Evolutionary conservation across 257 asterid genomes (phyloP).

Genomic region (Gentiana macrophylla): DNA sequence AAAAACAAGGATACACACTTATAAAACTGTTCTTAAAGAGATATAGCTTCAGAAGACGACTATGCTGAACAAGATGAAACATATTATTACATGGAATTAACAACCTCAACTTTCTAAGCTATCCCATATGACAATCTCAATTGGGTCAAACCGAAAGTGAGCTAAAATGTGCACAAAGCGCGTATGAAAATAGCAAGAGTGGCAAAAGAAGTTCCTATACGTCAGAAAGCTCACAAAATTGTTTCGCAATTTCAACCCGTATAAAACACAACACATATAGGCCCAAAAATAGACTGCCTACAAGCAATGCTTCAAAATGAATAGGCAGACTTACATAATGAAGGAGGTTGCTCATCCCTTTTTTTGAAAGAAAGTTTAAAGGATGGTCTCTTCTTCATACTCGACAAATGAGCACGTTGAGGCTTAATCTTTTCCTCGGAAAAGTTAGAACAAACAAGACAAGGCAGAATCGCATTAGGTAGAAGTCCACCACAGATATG

Average conservation of each 20-base stretch:
- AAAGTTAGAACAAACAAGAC: slow-evolving; percentile 65
- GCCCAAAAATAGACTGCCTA: background rate
- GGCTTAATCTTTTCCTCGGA: slow-evolving; percentile 48
- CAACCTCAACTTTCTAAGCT: background rate
- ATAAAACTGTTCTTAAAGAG: background rate
- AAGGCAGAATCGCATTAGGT: slow-evolving; percentile 59
- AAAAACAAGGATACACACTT: slow-evolving; percentile 9
- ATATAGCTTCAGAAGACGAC: too few relatives aligned
- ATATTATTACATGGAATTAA: too few relatives aligned
- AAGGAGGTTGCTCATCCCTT: slow-evolving; percentile 45
- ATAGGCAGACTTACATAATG: slow-evolving; percentile 38
- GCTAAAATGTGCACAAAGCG: background rate
- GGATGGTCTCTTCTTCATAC: slow-evolving; percentile 41
- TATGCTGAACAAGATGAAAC: too few relatives aligned
- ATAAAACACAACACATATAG: too few relatives aligned
- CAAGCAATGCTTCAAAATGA: slow-evolving; percentile 3
- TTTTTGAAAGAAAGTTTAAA: slow-evolving; percentile 56
- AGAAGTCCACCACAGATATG: slow-evolving; percentile 61
- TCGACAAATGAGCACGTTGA: slow-evolving; percentile 31
- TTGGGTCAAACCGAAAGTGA: background rate
- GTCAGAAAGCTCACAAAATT: too few relatives aligned
- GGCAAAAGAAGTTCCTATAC: too few relatives aligned
- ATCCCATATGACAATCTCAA: background rate
- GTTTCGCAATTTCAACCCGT: too few relatives aligned
- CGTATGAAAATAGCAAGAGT: too few relatives aligned